Conservation (phyloP, 2,329 filamentous ascomycete species). For the Leptographium lundbergii region DNA sequence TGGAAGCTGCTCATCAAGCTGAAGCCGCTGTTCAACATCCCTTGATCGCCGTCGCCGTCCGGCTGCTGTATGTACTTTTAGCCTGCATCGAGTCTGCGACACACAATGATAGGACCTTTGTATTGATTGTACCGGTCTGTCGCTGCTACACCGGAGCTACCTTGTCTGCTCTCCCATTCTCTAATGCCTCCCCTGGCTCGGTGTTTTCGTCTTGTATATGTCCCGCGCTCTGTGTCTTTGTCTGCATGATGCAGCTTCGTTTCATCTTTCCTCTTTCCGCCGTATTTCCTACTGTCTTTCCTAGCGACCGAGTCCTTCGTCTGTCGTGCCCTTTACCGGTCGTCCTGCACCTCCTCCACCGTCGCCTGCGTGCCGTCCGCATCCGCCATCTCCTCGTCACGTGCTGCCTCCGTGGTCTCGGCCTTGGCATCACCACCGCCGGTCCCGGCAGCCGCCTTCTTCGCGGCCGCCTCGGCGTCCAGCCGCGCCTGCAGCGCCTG, state of each 20-base stretch:
- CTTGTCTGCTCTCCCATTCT: no score
- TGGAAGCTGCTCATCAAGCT: conserved; percentile 92
- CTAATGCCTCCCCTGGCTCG: no score
- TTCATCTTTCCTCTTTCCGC: not conserved
- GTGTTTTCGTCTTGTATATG: not conserved
- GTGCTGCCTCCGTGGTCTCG: conserved; percentile 23
- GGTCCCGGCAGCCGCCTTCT: conserved; percentile 50
- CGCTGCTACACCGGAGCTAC: not conserved
- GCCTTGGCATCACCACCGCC: conserved; percentile 31
- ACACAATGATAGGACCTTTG: no score
- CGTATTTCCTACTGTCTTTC: not conserved
- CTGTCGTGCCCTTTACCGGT: no score
- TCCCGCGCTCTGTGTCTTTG: not conserved
- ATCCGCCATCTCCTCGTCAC: conserved; percentile 52
- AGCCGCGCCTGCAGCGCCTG: conserved; percentile 62
- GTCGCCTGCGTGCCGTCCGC: conserved; percentile 29
- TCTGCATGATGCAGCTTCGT: not conserved
- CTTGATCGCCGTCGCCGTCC: conserved; percentile 27
- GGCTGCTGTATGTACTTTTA: no score
- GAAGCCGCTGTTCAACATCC: conserved; percentile 87
- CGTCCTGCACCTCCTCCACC: conserved; percentile 9
- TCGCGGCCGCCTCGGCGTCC: conserved; percentile 67
- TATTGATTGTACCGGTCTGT: no score
- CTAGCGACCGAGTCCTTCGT: not conserved
- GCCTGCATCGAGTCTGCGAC: no score